Base-by-base conservation (phyloP, 2,329 filamentous ascomycete genomes). In the Colletotrichum sp. region DNA sequence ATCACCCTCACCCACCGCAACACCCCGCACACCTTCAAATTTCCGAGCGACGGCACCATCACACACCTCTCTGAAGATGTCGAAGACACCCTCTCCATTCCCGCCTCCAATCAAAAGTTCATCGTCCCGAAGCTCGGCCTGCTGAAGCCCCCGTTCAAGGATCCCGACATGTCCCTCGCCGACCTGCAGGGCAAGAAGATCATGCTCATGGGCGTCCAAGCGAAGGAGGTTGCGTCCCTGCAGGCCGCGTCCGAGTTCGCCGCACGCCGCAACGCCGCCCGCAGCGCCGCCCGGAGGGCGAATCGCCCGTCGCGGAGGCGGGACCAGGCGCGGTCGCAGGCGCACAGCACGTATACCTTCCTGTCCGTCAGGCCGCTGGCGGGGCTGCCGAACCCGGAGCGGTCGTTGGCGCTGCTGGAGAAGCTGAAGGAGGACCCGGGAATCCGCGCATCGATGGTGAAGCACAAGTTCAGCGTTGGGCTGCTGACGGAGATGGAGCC, bases 401-500 rank as follows among this genome's bases (percentile, higher is more conserved):
- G 93, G 69, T 94, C 93, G 13, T 88, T 92, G 6, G 87, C 89
- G 1, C 95, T 96, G 79, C 90, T 99, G 3, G 88, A 94, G 82
- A 91, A 94, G 1, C 89, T 99, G 5, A 92, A 92, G 78, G 90
- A 93, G 76, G 97, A 99, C 83, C 93, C 95, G 0, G 97, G 97
- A 9, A 96, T 99, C 85, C 93, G 93, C 77, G 88, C 93, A 1
- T 90, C 92, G 1, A 99, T 99, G 97, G 88, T 90, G 18, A 93
- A 93, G 80, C 96, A 98, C 86, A 91, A 93, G 78, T 98, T 98
- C 87, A 91, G 90, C 25, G 97, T 99, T 1, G 93, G 93, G 0
- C 85, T 98, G 5, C 88, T 99, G 30, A 98, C 96, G 0, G 97
- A 99, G 85, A 98, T 99, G 96, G 94, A 99, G 80, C 97, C 97